Evolutionary conservation across 768 basidiomycete genomes (phyloP).

Genomic region (Sporobolomyces pararoseus): DNA sequence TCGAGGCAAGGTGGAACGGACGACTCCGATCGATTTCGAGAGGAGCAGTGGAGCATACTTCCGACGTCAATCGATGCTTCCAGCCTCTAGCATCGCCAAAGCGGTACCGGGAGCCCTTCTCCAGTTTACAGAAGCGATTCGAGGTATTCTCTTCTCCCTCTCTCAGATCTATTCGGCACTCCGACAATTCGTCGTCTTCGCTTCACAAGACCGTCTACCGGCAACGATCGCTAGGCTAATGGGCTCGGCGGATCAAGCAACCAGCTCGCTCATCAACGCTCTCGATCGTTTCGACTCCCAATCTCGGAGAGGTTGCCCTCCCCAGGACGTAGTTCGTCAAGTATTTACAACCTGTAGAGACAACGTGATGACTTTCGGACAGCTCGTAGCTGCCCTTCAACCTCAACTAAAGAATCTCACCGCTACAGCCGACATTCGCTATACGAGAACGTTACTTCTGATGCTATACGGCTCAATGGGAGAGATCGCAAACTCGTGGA

Average conservation of each 20-base stretch:
- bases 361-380: slow-evolving; percentile 74
- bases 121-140: slow-evolving; percentile 75
- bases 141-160: slow-evolving; percentile 84
- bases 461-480: slow-evolving; percentile 84
- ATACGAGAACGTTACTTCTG: slow-evolving; percentile 76
- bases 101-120: slow-evolving; percentile 68
- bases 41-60: slow-evolving; percentile 89
- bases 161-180: slow-evolving; percentile 86
- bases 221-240: slow-evolving; percentile 77
- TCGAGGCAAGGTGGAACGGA: slow-evolving; percentile 47
- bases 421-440: slow-evolving; percentile 74
- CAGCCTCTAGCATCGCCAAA: slow-evolving; percentile 59
- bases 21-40: slow-evolving; percentile 55
- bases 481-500: slow-evolving; percentile 84
- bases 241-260: slow-evolving; percentile 74
- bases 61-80: slow-evolving; percentile 76
- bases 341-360: slow-evolving; percentile 81
- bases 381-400: slow-evolving; percentile 76
- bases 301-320: slow-evolving; percentile 64
- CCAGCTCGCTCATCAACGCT: slow-evolving; percentile 76
- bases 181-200: slow-evolving; percentile 78
- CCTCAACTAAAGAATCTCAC: slow-evolving; percentile 75
- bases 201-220: slow-evolving; percentile 75
- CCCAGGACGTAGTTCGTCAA: slow-evolving; percentile 66
- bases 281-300: slow-evolving; percentile 86